These are phyloP conservation scores for Kluyveromyces starmeri DNA, from an alignment of 805 yeast genomes.

Conservation along the genomic window DNA sequence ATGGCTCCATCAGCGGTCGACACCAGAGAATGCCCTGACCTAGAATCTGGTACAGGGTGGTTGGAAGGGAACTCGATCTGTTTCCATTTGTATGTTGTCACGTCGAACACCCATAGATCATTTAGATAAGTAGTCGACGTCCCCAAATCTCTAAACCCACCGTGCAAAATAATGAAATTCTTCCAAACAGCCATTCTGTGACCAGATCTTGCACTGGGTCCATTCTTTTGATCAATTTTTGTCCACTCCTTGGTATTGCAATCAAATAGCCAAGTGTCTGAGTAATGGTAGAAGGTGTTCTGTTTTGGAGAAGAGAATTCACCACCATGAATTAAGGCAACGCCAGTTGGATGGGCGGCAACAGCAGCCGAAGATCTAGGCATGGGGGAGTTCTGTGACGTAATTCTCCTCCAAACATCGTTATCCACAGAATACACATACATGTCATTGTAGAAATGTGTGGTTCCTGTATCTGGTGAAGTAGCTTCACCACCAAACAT, in stretches of 20 bases:
- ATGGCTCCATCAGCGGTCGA: slow-evolving; percentile 76
- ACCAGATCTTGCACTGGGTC: slow-evolving; percentile 86
- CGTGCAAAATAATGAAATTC: slow-evolving; percentile 73
- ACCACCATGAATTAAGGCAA: slow-evolving; percentile 85
- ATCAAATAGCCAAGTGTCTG: slow-evolving; percentile 93
- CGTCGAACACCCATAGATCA: slow-evolving; percentile 90
- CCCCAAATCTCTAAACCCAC: slow-evolving; percentile 91
- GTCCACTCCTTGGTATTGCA: slow-evolving; percentile 82
- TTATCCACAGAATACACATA: slow-evolving; percentile 65
- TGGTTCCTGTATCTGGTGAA: slow-evolving; percentile 34
- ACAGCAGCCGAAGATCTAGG: slow-evolving; percentile 92
- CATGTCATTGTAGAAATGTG: slow-evolving; percentile 76
- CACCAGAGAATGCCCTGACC: slow-evolving; percentile 87
- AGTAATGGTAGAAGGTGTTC: slow-evolving; percentile 89
- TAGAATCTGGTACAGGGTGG: slow-evolving; percentile 75
- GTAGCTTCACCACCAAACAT: slow-evolving; percentile 86
- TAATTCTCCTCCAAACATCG: slow-evolving; percentile 68
- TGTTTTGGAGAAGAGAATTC: slow-evolving; percentile 96
- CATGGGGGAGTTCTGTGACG: slow-evolving; percentile 81
- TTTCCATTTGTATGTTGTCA: slow-evolving; percentile 82
- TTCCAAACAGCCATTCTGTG: slow-evolving; percentile 90
- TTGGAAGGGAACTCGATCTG: slow-evolving; percentile 81
- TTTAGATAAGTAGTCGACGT: slow-evolving; percentile 70
- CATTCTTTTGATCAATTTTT: slow-evolving; percentile 64
- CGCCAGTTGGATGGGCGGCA: slow-evolving; percentile 87